Percentiles rank a stretch among this genome's conserved stretches.
Conservation (phyloP, 108 stramenopile species). For the Conticribra guillardii region DNA sequence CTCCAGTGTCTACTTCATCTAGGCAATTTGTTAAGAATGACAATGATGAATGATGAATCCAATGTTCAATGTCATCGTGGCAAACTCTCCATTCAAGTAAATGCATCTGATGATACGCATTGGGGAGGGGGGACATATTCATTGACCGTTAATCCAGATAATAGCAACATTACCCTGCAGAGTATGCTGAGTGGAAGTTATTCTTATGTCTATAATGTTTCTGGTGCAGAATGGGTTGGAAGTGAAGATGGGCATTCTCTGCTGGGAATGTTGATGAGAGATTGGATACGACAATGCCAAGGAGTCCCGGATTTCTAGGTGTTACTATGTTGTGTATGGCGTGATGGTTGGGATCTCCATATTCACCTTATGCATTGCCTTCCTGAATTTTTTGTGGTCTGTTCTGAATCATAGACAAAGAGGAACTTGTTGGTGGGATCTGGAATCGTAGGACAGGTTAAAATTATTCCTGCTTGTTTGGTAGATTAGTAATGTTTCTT, state of each 20-base stretch:
- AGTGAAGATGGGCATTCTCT: conserved; percentile 73
- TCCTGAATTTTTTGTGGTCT: background rate
- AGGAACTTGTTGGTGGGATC: too few relatives aligned
- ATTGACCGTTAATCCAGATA: conserved; percentile 30
- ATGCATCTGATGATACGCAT: conserved; percentile 59
- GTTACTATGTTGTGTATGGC: background rate
- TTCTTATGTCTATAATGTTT: conserved; percentile 61
- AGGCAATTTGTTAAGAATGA: background rate
- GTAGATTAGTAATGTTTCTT: too few relatives aligned
- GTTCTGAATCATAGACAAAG: too few relatives aligned
- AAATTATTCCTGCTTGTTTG: too few relatives aligned
- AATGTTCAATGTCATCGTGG: conserved; percentile 36
- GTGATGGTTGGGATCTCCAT: conserved; percentile 55
- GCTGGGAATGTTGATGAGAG: conserved; percentile 80
- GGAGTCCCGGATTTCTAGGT: conserved; percentile 78
- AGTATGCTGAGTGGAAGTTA: conserved; percentile 75
- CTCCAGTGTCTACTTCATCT: conserved; percentile 9
- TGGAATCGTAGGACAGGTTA: too few relatives aligned
- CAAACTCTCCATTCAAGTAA: conserved; percentile 59
- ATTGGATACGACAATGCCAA: conserved; percentile 80
- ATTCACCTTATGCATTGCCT: too few relatives aligned
- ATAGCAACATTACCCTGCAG: conserved; percentile 46
- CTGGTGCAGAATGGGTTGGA: conserved; percentile 70
- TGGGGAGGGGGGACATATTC: conserved; percentile 47
- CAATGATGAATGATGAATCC: conserved; percentile 23